Evolutionary conservation across 2,329 filamentous ascomycete species (phyloP).

Genomic region (Phyllosticta capitalensis): DNA sequence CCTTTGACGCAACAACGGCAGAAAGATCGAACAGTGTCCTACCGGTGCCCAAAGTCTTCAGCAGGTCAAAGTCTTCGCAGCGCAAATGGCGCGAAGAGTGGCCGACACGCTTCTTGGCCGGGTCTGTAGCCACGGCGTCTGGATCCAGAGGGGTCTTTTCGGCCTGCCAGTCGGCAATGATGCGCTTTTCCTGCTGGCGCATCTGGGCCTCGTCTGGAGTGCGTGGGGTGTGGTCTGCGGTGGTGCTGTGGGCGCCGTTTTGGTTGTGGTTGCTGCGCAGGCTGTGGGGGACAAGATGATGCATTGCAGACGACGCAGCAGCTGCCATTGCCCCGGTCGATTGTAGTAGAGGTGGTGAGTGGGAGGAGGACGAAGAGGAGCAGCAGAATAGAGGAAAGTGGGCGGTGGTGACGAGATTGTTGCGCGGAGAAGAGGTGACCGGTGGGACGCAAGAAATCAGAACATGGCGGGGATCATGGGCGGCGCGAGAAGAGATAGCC

Average conservation of each 20-base stretch:
- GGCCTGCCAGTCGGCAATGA: conserved; percentile 38
- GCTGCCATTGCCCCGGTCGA: conserved; percentile 22
- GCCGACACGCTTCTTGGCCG: conserved; percentile 36
- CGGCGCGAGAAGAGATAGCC: not conserved
- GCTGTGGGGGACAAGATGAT: conserved; percentile 24
- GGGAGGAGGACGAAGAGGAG: not conserved
- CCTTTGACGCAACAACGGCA: not conserved
- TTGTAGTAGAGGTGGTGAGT: not conserved
- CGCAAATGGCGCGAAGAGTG: conserved; percentile 38
- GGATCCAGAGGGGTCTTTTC: conserved; percentile 34
- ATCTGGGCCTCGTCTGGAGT: conserved; percentile 20
- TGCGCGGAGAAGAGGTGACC: not conserved
- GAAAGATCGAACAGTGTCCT: conserved; percentile 14
- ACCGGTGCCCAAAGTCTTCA: conserved; percentile 72
- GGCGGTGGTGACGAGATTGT: not conserved
- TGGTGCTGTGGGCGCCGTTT: conserved; percentile 18
- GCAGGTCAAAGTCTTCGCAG: conserved; percentile 56
- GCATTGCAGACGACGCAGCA: conserved; percentile 23
- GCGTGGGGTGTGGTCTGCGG: conserved; percentile 17
- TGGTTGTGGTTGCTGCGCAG: conserved; percentile 16
- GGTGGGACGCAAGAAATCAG: not conserved
- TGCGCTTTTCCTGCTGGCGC: conserved; percentile 39
- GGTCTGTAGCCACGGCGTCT: conserved; percentile 33
- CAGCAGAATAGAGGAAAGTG: not conserved
- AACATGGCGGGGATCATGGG: not conserved